A percentile compares a stretch with the other conserved stretches of the same genome.
Evolutionary conservation across 257 asterid genomes (phyloP).

Genomic region (Nicotiana noctiflora): DNA sequence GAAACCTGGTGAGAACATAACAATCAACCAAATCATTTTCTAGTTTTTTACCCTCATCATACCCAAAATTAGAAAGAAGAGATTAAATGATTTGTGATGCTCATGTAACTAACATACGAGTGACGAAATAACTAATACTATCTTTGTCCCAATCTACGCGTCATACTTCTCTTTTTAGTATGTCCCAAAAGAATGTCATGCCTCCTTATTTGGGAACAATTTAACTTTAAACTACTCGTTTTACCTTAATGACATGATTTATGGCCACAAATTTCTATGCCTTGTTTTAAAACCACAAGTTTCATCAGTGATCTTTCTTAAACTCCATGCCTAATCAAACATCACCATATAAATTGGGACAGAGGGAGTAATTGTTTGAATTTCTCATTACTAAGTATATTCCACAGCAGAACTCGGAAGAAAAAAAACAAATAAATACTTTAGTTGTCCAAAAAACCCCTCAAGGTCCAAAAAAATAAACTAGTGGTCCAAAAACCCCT

Average conservation of each 20-base stretch:
- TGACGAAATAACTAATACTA: background rate
- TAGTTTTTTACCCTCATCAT: background rate
- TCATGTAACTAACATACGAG: background rate
- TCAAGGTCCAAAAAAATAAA: no score
- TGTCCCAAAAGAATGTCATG: no score
- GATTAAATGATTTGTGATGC: background rate
- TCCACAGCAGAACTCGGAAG: background rate
- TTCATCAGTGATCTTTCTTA: no score
- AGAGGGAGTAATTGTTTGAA: background rate
- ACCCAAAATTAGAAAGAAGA: background rate
- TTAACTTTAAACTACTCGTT: no score
- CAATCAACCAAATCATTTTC: constrained; percentile 5
- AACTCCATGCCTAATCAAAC: no score
- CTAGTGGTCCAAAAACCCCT: background rate
- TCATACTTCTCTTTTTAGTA: no score
- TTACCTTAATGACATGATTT: no score
- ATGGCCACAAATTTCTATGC: no score
- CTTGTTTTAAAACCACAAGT: no score
- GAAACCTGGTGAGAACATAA: constrained; percentile 57
- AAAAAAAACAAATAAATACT: background rate
- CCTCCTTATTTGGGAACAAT: no score
- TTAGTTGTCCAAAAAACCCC: background rate
- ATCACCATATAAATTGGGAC: no score
- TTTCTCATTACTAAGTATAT: background rate
- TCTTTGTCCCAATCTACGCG: no score